Base-by-base conservation (phyloP, 768 basidiomycete species). In the Podaxis sp. region DNA sequence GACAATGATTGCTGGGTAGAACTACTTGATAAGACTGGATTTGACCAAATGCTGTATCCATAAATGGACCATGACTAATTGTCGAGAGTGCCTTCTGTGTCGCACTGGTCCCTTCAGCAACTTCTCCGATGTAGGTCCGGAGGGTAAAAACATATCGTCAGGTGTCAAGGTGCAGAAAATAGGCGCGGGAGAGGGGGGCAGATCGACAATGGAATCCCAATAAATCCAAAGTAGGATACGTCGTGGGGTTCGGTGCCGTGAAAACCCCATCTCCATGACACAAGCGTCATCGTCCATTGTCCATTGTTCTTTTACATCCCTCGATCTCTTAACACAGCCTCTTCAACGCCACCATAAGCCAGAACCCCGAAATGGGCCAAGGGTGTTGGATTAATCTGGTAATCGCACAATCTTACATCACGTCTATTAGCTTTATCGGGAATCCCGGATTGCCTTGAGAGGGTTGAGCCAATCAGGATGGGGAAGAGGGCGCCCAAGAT, bases 281-380 rank as follows among this genome's bases (percentile, higher is more conserved):
- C 38, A 60, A 27, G 42, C 40, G 40, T 47, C 50, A 40, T 52
- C 7, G 50, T 27, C 21, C 58, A 59, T 42, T 42, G 50, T 27
- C 21, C 58, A 59, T 42, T 42, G 50, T 52, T 40, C 37, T 38
- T 40, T 35, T 11, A 35, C 28, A 50, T 28, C 47, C 57, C 47
- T 52, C 59, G 59, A 60, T 60, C 59, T 60, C 59, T 46, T 32
- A 36, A 35, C 59, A 61, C 59, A 54, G 59, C 59, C 59, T 61
- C 25, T 9, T 27, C 10, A 11, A 53, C 52, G 46, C 59, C 53
- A 61, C 59, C 36, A 38, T 46, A 10, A 10, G n/a, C 32, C 52
- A 61, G 53, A 46, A 61, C 52, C 44, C 59, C 53, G 53, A 61
- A 61, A 52, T 21, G 35, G 52, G 37, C 13, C 5, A 32, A 53